Conservation (phyloP, 305 asterid species). For the Rubia tinctorum region DNA sequence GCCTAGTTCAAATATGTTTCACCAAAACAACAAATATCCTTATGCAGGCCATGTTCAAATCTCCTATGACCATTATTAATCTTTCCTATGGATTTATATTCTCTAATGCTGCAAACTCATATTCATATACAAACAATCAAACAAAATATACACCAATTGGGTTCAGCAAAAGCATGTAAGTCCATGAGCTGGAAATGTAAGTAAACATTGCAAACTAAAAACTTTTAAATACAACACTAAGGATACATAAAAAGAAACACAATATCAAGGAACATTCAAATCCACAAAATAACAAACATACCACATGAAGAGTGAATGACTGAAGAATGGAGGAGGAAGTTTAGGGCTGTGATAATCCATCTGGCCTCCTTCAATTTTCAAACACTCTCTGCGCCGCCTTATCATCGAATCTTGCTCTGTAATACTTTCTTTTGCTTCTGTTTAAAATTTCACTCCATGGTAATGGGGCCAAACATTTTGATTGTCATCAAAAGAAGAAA, state of each 20-base stretch:
- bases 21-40: not conserved
- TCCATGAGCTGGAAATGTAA: not conserved
- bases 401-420: no score
- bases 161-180: not conserved
- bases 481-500: no score
- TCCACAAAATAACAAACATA: conserved; percentile 19
- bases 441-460: no score
- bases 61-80: not conserved
- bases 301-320: conserved; percentile 95
- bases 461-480: no score
- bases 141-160: not conserved
- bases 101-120: not conserved
- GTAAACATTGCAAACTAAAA: conserved; percentile 6
- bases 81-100: not conserved
- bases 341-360: no score
- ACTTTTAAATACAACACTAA: not conserved
- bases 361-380: no score
- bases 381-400: no score
- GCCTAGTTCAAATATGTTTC: not conserved
- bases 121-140: not conserved
- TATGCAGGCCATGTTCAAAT: not conserved
- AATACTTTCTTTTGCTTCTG: no score
- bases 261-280: not conserved
- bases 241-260: no score
- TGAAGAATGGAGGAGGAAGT: conserved; percentile 97